Conservation (phyloP, 2,329 filamentous ascomycete genomes). For the Chaetomium strumarium region DNA sequence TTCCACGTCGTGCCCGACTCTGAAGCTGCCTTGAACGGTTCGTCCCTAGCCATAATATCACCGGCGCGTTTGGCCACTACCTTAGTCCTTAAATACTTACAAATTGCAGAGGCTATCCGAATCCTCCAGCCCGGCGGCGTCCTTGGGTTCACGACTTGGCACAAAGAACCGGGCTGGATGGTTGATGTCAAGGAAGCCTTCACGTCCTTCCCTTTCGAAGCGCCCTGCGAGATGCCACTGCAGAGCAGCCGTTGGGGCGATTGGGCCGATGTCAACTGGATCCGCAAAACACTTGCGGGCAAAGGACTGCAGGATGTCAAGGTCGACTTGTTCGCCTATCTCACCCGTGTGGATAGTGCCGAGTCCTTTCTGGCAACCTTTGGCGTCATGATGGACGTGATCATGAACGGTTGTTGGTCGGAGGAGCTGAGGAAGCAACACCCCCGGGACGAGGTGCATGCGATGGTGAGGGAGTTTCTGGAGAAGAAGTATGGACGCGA, state of each 20-base stretch:
- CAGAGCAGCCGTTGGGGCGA: slow-evolving; percentile 35
- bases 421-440: slow-evolving; percentile 35
- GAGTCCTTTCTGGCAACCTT: slow-evolving; percentile 33
- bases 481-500: slow-evolving; percentile 34
- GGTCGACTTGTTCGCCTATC: slow-evolving; percentile 29
- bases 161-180: slow-evolving; percentile 32
- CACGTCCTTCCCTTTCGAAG: slow-evolving; percentile 35
- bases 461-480: slow-evolving; percentile 32
- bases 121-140: slow-evolving; percentile 55
- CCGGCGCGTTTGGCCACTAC: no score
- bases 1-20: slow-evolving; percentile 28
- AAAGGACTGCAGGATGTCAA: slow-evolving; percentile 36
- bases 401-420: slow-evolving; percentile 35
- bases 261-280: slow-evolving; percentile 37
- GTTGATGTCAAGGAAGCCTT: slow-evolving; percentile 37
- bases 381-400: slow-evolving; percentile 36
- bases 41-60: background rate
- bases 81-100: background rate
- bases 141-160: slow-evolving; percentile 46
- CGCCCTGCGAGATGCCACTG: slow-evolving; percentile 34
- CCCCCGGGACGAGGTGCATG: slow-evolving; percentile 33
- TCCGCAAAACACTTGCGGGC: slow-evolving; percentile 31
- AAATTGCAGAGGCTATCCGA: slow-evolving; percentile 50
- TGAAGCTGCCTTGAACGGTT: slow-evolving; percentile 25
- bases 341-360: slow-evolving; percentile 29